phyloP scores from a whole-genome alignment of 768 basidiomycete genomes.

The Leccinum uliginosum region DNA sequence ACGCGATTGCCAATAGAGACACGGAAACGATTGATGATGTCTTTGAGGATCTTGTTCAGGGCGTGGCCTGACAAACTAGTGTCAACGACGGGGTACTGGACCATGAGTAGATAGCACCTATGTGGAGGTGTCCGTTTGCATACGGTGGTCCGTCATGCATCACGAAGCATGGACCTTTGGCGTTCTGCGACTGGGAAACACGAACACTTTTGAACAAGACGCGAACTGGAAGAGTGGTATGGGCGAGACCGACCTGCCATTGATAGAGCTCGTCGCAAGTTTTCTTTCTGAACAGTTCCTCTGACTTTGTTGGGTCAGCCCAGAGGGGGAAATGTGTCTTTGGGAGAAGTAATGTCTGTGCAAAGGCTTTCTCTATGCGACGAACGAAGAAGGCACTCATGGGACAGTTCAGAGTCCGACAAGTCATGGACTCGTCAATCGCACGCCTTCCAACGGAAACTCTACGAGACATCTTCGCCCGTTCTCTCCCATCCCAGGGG shows the following conservation, averaged over 20 bases:
- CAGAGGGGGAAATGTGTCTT: conserved; percentile 77
- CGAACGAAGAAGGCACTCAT: conserved; percentile 3
- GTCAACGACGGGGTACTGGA: background rate
- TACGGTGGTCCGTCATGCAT: conserved; percentile 97
- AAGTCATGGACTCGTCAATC: background rate
- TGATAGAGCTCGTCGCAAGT: conserved; percentile 74
- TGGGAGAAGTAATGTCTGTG: conserved; percentile 72
- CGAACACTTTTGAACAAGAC: background rate
- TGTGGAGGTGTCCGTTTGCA: conserved; percentile 93
- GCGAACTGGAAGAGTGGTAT: background rate
- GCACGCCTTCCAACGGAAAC: background rate
- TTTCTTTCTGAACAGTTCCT: conserved; percentile 50
- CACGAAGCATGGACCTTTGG: conserved; percentile 67
- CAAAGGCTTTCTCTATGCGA: conserved; percentile 37
- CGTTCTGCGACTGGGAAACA: conserved; percentile 55
- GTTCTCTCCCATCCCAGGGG: background rate
- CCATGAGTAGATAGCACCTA: conserved; percentile 51
- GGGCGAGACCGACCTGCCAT: conserved; percentile 59
- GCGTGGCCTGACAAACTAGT: conserved; percentile 67
- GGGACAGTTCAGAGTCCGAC: too few species aligned
- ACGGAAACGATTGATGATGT: conserved; percentile 89
- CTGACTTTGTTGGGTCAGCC: conserved; percentile 59
- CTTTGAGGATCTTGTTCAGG: conserved; percentile 93
- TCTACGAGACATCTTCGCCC: background rate
- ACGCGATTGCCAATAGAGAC: conserved; percentile 73